phyloP scores from a whole-genome alignment of 441 rosid species.

The Euphorbia corollata region DNA sequence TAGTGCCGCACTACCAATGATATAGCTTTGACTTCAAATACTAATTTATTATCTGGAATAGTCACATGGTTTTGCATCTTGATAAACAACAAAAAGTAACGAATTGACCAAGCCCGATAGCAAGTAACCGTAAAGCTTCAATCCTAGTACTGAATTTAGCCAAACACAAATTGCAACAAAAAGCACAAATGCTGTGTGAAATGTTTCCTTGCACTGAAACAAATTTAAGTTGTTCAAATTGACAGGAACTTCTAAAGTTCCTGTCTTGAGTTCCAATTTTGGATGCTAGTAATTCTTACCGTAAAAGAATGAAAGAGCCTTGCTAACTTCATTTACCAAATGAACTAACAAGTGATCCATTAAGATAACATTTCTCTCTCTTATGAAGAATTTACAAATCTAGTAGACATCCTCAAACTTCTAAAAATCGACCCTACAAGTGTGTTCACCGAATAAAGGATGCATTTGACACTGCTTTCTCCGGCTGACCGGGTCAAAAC shows the following conservation, averaged over 20 bases:
- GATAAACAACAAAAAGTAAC: too few species aligned
- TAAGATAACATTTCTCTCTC: neutral
- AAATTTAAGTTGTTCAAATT: neutral
- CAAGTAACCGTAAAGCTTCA: slow-evolving; percentile 4
- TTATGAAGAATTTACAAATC: neutral
- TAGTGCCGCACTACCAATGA: slow-evolving; percentile 21
- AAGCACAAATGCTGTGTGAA: neutral
- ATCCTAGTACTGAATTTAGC: neutral
- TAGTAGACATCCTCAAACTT: neutral
- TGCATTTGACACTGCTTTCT: too few species aligned
- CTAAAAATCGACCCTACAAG: neutral
- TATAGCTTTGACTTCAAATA: slow-evolving; percentile 15
- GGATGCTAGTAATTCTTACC: neutral
- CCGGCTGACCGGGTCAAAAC: too few species aligned
- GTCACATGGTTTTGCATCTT: slow-evolving; percentile 10
- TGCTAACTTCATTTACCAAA: slow-evolving; percentile 1
- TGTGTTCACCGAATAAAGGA: neutral
- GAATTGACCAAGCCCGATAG: slow-evolving; percentile 9
- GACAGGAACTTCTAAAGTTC: neutral
- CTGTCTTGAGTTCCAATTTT: neutral
- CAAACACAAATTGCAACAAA: neutral
- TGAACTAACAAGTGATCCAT: neutral
- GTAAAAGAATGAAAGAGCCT: neutral
- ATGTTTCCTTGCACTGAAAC: slow-evolving; percentile 12
- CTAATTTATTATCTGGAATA: slow-evolving; percentile 15